Evolutionary conservation across 164 flowering plant genomes (phyloP), one percentile per base, ranked within the genome.

Genomic region (Akebia trifoliata): DNA sequence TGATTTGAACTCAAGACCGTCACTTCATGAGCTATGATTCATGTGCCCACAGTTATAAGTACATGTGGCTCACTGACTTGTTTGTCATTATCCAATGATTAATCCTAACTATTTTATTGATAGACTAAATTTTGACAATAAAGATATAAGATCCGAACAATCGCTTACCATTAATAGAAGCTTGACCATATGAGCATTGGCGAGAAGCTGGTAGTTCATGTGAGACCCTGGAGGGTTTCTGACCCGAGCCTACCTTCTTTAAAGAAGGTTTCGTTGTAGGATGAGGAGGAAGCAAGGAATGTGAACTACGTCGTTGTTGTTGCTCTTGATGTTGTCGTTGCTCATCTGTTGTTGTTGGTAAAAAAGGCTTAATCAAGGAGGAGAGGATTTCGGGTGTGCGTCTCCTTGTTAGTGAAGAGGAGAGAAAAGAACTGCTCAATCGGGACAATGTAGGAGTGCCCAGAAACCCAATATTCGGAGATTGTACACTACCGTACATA

Each of bases 131-230:
- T n/a, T n/a, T n/a, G n/a, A n/a, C n/a, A n/a, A n/a, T n/a, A n/a
- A n/a, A n/a, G n/a, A n/a, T n/a, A n/a, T n/a, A n/a, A n/a, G n/a
- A n/a, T n/a, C n/a, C n/a, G n/a, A n/a, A n/a, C n/a, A n/a, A n/a
- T n/a, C n/a, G n/a, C n/a, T 56, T 61, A 93, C 99, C 97, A 64
- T 94, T 94, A 2, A 94, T 15, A 54, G 90, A 85, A 46, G 99
- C 78, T 64, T 94, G 99, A 15, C 86, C 87, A 47, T 42, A 86
- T 1, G 97, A 65, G 70, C 99, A 75, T 6, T 86, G 80, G 56
- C 83, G 81, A 66, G 87, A 36, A 34, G 73, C 37, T 4, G 89
- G 84, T 43, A 58, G 44, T 61, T 76, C 99, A 63, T 86, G 95
- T 2, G 82, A 73, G 35, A 68, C 70, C 56, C 61, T 59, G 39